These are phyloP conservation scores for Talaromyces ruber DNA, from an alignment of 495 filamentous ascomycete species.

Conservation along the genomic window DNA sequence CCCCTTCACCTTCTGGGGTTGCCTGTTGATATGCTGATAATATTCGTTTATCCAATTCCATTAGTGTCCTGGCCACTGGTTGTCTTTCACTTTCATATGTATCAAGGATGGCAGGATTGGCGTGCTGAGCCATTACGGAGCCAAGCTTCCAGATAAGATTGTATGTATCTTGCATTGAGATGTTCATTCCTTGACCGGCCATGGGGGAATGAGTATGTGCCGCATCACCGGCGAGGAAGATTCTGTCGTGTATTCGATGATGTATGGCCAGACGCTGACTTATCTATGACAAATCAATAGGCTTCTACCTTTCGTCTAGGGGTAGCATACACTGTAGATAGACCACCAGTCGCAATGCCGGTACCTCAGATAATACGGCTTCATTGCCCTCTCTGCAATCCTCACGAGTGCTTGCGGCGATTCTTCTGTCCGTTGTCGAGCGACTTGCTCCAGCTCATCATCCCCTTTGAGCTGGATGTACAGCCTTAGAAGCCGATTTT, in stretches of 20 bases:
- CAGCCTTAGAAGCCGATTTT: conserved; percentile 54
- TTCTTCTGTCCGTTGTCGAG: not conserved
- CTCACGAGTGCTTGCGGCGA: conserved; percentile 7
- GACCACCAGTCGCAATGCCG: conserved; percentile 21
- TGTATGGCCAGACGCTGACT: conserved; percentile 63
- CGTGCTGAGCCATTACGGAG: conserved; percentile 44
- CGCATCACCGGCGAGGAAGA: conserved; percentile 57
- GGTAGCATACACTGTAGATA: conserved; percentile 11
- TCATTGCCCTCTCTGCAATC: conserved; percentile 11
- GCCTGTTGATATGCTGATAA: not conserved
- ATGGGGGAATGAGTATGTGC: conserved; percentile 47
- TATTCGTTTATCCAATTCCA: conserved; percentile 49
- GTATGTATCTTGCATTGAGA: conserved; percentile 53
- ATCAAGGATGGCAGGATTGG: conserved; percentile 44
- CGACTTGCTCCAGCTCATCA: conserved; percentile 4
- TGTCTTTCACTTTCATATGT: conserved; percentile 67
- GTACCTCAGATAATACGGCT: conserved; percentile 15
- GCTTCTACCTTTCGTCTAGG: not conserved
- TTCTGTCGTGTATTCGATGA: conserved; percentile 46
- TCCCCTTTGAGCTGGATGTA: conserved; percentile 56
- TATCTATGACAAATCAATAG: conserved; percentile 22
- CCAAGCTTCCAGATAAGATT: conserved; percentile 75
- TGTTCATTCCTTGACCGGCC: conserved; percentile 73
- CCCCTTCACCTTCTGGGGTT: conserved; percentile 4
- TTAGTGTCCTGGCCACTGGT: conserved; percentile 61